These are phyloP conservation scores for Termitomyces heimii DNA, from an alignment of 768 basidiomycete species.

Conservation along the genomic window DNA sequence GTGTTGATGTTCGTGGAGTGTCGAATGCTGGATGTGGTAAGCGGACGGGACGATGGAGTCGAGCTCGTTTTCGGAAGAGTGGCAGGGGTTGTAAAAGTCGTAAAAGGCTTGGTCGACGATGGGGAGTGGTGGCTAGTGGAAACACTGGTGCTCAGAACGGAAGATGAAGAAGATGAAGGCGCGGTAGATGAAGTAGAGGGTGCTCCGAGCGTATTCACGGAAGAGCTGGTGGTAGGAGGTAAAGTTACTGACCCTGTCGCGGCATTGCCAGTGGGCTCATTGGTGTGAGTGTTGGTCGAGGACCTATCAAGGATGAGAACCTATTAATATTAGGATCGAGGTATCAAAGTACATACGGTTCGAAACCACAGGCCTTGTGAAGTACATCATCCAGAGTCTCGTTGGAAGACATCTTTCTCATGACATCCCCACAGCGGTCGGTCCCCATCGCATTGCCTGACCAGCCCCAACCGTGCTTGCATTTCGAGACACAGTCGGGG, in stretches of 20 bases:
- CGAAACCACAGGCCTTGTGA: conserved; percentile 36
- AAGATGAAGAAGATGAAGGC: neutral
- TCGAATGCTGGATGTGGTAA: conserved; percentile 10
- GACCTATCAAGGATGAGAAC: neutral
- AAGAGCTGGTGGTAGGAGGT: neutral
- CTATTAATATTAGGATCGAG: neutral
- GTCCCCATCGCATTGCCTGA: conserved; percentile 42
- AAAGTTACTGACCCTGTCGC: conserved; percentile 7
- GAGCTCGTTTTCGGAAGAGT: conserved; percentile 9
- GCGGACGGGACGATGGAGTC: conserved; percentile 11
- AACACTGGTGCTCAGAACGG: neutral
- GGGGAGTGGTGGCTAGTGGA: conserved; percentile 9
- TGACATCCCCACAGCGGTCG: conserved; percentile 52
- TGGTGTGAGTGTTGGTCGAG: conserved; percentile 13
- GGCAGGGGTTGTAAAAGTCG: conserved; percentile 6
- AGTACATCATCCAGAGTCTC: conserved; percentile 30
- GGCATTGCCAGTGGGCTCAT: conserved; percentile 10
- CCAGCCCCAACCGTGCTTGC: conserved; percentile 41
- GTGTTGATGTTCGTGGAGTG: conserved; percentile 13
- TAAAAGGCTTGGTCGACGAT: conserved; percentile 7
- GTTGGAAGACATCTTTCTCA: conserved; percentile 26
- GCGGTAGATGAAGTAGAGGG: conserved; percentile 13
- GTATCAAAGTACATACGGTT: neutral
- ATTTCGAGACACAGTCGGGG: conserved; percentile 30
- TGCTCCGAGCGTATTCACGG: neutral